phyloP scores from a whole-genome alignment of 164 flowering plant genomes.

The Amborella trichopoda region DNA sequence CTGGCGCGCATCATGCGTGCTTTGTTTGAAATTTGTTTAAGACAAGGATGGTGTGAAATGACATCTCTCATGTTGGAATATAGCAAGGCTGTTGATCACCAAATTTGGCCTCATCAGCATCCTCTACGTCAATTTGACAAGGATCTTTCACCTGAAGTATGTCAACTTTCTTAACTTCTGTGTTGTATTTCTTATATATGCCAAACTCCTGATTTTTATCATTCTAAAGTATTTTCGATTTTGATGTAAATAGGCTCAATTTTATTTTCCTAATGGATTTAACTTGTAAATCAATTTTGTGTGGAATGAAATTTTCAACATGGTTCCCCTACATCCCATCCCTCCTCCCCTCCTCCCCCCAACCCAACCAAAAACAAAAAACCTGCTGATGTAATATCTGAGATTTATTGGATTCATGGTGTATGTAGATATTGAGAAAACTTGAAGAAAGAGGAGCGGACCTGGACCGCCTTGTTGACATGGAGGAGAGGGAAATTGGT shows the following conservation, averaged over 20 bases:
- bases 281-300: no score
- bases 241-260: no score
- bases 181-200: neutral
- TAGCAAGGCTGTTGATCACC: slow-evolving; percentile 97
- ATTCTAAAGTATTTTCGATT: no score
- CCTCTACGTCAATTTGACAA: slow-evolving; percentile 93
- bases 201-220: neutral
- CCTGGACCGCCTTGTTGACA: slow-evolving; percentile 73
- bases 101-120: slow-evolving; percentile 96
- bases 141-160: slow-evolving; percentile 73
- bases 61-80: slow-evolving; percentile 78
- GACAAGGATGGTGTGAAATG: slow-evolving; percentile 99
- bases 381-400: neutral
- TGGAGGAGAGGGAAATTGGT: slow-evolving; percentile 96
- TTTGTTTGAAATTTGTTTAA: slow-evolving; percentile 87
- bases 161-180: slow-evolving; percentile 12
- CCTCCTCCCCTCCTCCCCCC: no score
- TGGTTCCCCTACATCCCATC: no score
- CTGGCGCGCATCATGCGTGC: slow-evolving; percentile 98
- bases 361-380: no score
- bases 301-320: no score
- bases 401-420: slow-evolving; percentile 1
- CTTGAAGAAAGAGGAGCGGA: slow-evolving; percentile 87
- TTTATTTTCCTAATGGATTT: no score
- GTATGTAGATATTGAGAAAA: slow-evolving; percentile 61